Evolutionary conservation across 305 asterid genomes (phyloP), one percentile per base, ranked within the genome.

Genomic region (Ruellia speciosa): DNA sequence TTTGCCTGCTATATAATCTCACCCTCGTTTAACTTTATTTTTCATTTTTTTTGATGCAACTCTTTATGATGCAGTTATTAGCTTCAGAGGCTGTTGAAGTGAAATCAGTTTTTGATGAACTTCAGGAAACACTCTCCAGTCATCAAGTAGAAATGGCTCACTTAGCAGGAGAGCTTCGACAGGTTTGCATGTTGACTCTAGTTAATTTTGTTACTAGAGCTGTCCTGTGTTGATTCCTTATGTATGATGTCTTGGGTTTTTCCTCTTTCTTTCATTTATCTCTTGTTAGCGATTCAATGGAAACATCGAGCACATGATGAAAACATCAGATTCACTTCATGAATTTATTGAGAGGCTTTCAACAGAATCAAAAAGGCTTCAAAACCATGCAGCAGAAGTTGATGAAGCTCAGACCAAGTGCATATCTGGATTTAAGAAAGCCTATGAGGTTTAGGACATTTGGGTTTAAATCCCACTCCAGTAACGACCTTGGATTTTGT

Each of bases 111-210:
- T 80, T 81, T 63, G 76, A 79, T 57, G 86, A 80, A 37, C 95
- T 87, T 74, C 86, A 78, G 35, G 71, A 73, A 53, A 66, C 72
- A 54, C 40, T 86, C 16, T 79, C 86, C 33, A 63, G 65, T 55
- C 90, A 84, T 54, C 88, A 80, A 60, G 84, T 79, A 59, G 90
- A 86, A 80, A 73, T 75, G 67, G 77, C 90, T 18, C 74, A 62
- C 52, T 80, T 87, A 66, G 82, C 88, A 9, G 71, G 83, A 69
- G 94, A 84, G 69, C 90, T 87, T 63, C 88, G 86, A 14, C 76
- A 87, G 90, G 95, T 87, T 64, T 63, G 63, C 58, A 18, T 62
- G 19, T 49, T n/a, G n/a, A n/a, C n/a, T 41, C 12, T 50, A 16
- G 8, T 57, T 31, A 9, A 34, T 39, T 62, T 16, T 2, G 18